A percentile compares a stretch with the other conserved stretches of the same genome.
Evolutionary conservation across 257 asterid species (phyloP).

Genomic region (Solanum chilense): DNA sequence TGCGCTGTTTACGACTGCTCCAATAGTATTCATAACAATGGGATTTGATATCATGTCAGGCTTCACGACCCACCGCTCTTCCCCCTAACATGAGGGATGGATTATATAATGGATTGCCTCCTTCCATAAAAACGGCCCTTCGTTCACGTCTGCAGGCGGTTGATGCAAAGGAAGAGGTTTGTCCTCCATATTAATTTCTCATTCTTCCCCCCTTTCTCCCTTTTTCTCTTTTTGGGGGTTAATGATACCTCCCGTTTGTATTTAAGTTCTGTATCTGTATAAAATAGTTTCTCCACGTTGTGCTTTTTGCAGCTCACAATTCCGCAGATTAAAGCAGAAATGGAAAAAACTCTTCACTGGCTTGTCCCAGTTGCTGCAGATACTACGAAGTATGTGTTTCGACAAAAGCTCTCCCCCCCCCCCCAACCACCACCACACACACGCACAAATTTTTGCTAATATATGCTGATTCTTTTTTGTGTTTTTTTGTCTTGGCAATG

Average conservation of each 20-base stretch:
- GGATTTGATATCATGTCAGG: slow-evolving; percentile 27
- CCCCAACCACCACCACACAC: not conserved
- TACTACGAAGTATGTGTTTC: slow-evolving; percentile 55
- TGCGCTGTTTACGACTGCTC: not conserved
- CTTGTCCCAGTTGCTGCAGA: slow-evolving; percentile 89
- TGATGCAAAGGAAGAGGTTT: slow-evolving; percentile 60
- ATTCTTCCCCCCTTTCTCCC: not conserved
- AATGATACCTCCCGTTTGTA: not conserved
- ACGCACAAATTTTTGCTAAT: not conserved
- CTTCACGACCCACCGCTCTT: slow-evolving; percentile 86
- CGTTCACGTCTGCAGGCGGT: slow-evolving; percentile 28
- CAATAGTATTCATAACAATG: not conserved
- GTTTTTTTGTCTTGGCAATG: not conserved
- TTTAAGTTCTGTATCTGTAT: not conserved
- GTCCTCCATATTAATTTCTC: not conserved
- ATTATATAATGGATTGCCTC: slow-evolving; percentile 81
- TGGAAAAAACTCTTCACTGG: slow-evolving; percentile 94
- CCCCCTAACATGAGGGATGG: slow-evolving; percentile 93
- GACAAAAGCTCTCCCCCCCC: not conserved
- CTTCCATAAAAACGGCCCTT: slow-evolving; percentile 51
- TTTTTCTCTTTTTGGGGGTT: not conserved
- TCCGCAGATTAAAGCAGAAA: slow-evolving; percentile 82
- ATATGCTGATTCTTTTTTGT: not conserved
- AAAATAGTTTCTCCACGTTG: not conserved
- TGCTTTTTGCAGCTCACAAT: slow-evolving; percentile 52